Evolutionary conservation across 306 rosid species (phyloP), one percentile per base, ranked within the genome.

Genomic region (Vigna angularis): DNA sequence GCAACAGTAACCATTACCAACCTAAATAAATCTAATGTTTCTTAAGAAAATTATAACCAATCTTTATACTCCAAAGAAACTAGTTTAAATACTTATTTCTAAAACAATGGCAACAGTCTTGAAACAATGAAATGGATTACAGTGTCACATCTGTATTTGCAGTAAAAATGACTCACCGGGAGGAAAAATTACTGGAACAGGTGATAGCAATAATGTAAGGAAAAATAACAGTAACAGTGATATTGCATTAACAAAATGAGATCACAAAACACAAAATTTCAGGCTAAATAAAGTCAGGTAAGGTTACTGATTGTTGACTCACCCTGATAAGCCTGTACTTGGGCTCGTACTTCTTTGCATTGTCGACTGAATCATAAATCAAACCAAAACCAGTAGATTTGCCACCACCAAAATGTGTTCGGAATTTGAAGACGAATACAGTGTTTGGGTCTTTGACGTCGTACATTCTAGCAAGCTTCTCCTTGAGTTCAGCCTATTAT

Each of bases 241-340:
- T 9, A 30, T 11, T 36, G 45, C 12, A 13, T 5, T 0, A 38
- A 17, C 8, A 0, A 0, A 20, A 1, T 7, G 42, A 28, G 7
- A 61, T 5, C n/a, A 67, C 15, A 9, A 3, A 4, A 24, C 10
- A 15, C 4, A 24, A 38, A 13, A 28, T 3, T 11, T 34, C 30
- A 84, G 12, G 40, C 5, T 6, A 9, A 40, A 34, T 11, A 47
- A 9, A 66, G 12, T 34, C 0, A 48, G 16, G 11, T 0, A 10
- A 62, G 1, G 8, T 0, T 7, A 17, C 13, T 53, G 45, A 0
- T 52, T 1, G 15, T 4, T 20, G 2, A 86, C 87, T 85, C 77
- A 94, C 98, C 97, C 98, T 95, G 83, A 92, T 85, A 12, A 95
- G 94, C 74, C 98, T 91, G 86, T 90, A 91, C 84, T 95, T 95